Evolutionary conservation across 192 early-diverging fungal species (phyloP).

Genomic region (Entomortierella parvispora): DNA sequence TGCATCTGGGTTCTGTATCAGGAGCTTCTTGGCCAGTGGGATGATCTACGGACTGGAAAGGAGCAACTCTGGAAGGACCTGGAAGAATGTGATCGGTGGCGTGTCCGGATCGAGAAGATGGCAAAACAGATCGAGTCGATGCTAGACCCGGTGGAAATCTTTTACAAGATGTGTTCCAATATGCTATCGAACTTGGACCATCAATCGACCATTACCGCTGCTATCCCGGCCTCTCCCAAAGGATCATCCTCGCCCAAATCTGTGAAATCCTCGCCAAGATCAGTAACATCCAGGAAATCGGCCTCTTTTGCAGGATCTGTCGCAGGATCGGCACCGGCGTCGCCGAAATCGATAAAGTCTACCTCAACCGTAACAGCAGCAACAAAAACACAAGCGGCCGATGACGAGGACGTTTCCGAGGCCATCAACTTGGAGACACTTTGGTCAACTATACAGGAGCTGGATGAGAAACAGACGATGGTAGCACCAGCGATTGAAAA

Average conservation of each 20-base stretch:
- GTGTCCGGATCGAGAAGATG: conserved; percentile 45
- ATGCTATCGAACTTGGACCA: conserved; percentile 20
- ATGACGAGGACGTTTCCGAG: background rate
- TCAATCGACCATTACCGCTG: background rate
- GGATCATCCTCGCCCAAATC: background rate
- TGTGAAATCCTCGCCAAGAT: background rate
- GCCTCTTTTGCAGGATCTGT: no score
- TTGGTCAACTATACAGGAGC: conserved; percentile 26
- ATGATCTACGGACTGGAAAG: conserved; percentile 13
- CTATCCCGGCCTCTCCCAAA: background rate
- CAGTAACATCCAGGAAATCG: no score
- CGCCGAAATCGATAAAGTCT: no score
- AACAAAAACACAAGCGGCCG: background rate
- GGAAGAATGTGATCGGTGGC: conserved; percentile 45
- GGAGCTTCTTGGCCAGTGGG: conserved; percentile 23
- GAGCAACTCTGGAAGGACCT: conserved; percentile 48
- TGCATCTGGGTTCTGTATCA: conserved; percentile 17
- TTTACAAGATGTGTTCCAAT: conserved; percentile 42
- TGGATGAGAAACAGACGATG: conserved; percentile 45
- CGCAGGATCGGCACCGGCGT: no score
- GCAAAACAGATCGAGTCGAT: conserved; percentile 47
- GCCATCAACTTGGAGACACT: conserved; percentile 23
- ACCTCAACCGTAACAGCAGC: background rate
- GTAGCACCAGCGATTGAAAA: conserved; percentile 38
- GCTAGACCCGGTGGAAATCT: conserved; percentile 49